Conservation (phyloP, 108 stramenopile species). For the Cyclotella distinguenda region DNA sequence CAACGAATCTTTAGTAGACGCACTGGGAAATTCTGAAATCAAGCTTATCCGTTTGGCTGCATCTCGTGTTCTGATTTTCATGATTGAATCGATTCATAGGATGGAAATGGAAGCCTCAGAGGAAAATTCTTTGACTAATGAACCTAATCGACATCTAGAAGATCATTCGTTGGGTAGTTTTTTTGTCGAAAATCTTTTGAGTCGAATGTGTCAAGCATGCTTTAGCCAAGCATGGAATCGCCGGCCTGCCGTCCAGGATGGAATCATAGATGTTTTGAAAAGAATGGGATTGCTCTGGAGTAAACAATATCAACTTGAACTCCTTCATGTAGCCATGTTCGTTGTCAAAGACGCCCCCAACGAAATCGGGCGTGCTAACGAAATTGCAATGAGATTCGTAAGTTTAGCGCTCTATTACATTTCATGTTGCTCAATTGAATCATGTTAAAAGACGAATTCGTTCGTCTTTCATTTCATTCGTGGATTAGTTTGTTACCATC, state of each 20-base stretch:
- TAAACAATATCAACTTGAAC: conserved; percentile 63
- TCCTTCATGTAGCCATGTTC: conserved; percentile 71
- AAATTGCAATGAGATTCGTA: conserved; percentile 57
- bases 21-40: conserved; percentile 29
- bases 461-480: too few species aligned
- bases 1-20: conserved; percentile 55
- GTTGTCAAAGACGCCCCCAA: conserved; percentile 70
- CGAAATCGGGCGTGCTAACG: conserved; percentile 57
- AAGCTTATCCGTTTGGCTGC: background rate
- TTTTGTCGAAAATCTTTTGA: conserved; percentile 58
- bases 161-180: conserved; percentile 11
- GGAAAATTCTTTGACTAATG: background rate
- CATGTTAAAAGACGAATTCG: background rate
- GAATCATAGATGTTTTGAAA: conserved; percentile 47
- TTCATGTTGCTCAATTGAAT: background rate
- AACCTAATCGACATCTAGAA: background rate
- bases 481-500: conserved; percentile 49
- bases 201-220: conserved; percentile 50
- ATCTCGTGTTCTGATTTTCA: background rate
- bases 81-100: background rate
- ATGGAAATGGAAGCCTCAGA: background rate
- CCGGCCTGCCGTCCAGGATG: conserved; percentile 46
- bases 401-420: background rate
- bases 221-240: conserved; percentile 53
- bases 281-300: conserved; percentile 55